Evolutionary conservation across 345 rosid genomes (phyloP), one percentile per base, ranked within the genome.

Genomic region (Hirschfeldia incana): DNA sequence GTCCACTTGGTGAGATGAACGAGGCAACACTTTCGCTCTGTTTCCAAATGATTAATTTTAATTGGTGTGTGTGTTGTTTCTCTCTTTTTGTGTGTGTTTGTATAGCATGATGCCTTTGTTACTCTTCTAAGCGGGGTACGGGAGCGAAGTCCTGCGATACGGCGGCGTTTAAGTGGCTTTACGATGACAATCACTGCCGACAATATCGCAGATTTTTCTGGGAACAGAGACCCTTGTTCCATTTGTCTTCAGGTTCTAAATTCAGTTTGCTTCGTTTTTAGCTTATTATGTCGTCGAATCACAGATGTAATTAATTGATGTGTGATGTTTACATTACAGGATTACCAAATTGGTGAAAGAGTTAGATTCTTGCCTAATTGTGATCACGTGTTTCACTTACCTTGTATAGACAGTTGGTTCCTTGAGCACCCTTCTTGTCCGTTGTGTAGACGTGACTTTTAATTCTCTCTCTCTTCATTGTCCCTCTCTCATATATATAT

Each of bases 361-460:
- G 93, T 85, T n/a, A 86, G 99, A 83, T 86, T 88, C 77, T 85
- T 95, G 86, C 99, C 98, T 57, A 91, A 89, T 26, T 95, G 99
- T 79, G 96, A 88, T 80, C 98, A 90, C 89, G 84, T 93, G 97
- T 95, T 95, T 84, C 99, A 95, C 78, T 87, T 89, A 51, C 93
- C 94, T 9, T 91, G 99, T 89, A 95, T 91, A 76, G 98, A 95
- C 83, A 91, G 89, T 81, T 95, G 99, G 99, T 93, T 95, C 53
- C 85, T 87, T 2, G 84, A 84, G 74, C 98, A 91, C 49, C 93
- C 88, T 27, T 95, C 98, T 49, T 95, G 96, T 79, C 99, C 99
- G 0, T 72, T 95, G 42, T 95, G 99, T 87, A 90, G 98, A 84
- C 84, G 98, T 80, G 93, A 93, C 82, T 89, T 93, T 74, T 93